Conservation (phyloP, 371 early-diverging fungal genomes). For the Batkoa obscura region DNA sequence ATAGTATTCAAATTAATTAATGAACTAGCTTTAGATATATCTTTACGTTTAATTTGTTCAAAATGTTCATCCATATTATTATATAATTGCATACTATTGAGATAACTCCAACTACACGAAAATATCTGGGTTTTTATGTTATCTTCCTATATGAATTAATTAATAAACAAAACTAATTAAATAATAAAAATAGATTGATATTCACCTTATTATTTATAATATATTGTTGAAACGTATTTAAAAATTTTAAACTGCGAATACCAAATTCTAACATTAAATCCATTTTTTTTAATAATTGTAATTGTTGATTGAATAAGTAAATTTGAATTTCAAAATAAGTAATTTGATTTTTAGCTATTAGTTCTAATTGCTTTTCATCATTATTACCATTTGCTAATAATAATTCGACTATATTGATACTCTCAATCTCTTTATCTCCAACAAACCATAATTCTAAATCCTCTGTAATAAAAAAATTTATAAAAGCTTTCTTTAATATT, state of each 20-base stretch:
- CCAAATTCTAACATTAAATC: no score
- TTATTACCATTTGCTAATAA: constrained; percentile 15
- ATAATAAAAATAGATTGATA: no score
- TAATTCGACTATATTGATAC: constrained; percentile 7
- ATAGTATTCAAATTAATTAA: constrained; percentile 39
- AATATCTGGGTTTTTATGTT: constrained; percentile 13
- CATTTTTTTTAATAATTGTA: no score
- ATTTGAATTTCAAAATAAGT: constrained; percentile 16
- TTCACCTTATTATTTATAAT: no score
- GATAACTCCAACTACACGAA: constrained; percentile 58
- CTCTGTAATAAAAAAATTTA: not conserved
- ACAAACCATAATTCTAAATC: not conserved
- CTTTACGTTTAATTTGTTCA: constrained; percentile 21
- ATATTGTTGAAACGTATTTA: no score
- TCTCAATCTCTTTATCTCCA: constrained; percentile 7
- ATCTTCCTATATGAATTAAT: constrained; percentile 12
- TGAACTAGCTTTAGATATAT: constrained; percentile 19
- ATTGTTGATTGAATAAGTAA: no score
- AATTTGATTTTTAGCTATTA: constrained; percentile 41
- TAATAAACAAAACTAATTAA: no score
- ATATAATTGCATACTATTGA: constrained; percentile 36
- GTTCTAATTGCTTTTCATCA: constrained; percentile 32
- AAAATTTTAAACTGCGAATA: no score
- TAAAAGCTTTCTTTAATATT: not conserved
- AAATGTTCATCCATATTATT: constrained; percentile 53